Evolutionary conservation across 2,329 filamentous ascomycete species (phyloP).

Genomic region (Drechslerella dactyloides): DNA sequence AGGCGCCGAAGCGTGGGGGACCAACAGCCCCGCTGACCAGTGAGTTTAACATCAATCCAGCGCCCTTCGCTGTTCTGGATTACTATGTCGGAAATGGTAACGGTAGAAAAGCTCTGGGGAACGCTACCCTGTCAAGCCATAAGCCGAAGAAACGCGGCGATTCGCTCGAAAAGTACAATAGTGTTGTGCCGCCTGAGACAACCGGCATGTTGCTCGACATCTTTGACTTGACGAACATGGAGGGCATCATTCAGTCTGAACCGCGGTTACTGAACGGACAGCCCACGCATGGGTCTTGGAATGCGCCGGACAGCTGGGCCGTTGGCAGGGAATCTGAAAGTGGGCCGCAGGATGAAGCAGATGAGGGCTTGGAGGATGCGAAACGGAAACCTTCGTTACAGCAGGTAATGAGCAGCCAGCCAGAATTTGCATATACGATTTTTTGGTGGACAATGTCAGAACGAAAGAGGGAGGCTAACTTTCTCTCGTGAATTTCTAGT

Average conservation of each 20-base stretch:
- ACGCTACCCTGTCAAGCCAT: constrained; percentile 27
- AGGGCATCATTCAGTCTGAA: constrained; percentile 75
- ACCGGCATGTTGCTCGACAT: constrained; percentile 56
- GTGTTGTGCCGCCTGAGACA: constrained; percentile 76
- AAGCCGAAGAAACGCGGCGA: constrained; percentile 47
- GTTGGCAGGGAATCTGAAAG: constrained; percentile 76
- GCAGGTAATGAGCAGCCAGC: constrained; percentile 50
- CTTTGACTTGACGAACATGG: constrained; percentile 75
- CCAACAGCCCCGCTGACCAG: constrained; percentile 42
- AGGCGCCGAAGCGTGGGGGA: constrained; percentile 39
- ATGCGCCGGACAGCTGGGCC: constrained; percentile 95
- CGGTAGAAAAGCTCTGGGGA: constrained; percentile 45
- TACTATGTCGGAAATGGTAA: constrained; percentile 47
- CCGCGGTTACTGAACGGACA: constrained; percentile 17
- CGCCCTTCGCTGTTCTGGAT: constrained; percentile 41
- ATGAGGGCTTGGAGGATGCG: constrained; percentile 49
- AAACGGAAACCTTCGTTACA: constrained; percentile 51
- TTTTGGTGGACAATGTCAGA: no score
- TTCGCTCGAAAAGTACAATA: constrained; percentile 43
- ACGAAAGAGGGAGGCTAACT: constrained; percentile 19
- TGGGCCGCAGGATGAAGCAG: constrained; percentile 45
- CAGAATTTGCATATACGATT: no score
- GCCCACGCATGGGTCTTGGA: constrained; percentile 67
- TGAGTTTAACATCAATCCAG: constrained; percentile 50
- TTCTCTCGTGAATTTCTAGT: constrained; percentile 60